These are phyloP conservation scores for Hypoxylon sp. DNA, from an alignment of 2,329 filamentous ascomycete genomes.

Conservation along the genomic window DNA sequence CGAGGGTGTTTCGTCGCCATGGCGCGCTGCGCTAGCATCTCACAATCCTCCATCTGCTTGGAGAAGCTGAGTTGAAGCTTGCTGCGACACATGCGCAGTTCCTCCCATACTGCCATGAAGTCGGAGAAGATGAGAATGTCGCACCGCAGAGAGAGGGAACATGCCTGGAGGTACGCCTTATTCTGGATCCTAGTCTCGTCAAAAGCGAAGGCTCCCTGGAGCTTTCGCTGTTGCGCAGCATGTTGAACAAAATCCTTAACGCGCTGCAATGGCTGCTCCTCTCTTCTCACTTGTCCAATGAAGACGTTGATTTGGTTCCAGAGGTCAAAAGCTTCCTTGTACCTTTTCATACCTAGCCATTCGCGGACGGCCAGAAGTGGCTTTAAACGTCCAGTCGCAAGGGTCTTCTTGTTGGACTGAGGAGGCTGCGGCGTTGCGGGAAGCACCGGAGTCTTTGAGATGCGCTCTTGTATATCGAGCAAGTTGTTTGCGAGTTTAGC, in stretches of 20 bases:
- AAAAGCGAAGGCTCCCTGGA: slow-evolving; percentile 50
- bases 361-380: slow-evolving; percentile 36
- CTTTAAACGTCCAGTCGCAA: slow-evolving; percentile 29
- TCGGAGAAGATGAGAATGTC: slow-evolving; percentile 63
- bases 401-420: slow-evolving; percentile 6
- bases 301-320: slow-evolving; percentile 42
- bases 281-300: slow-evolving; percentile 51
- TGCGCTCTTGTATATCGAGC: slow-evolving; percentile 30
- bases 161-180: slow-evolving; percentile 57
- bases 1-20: slow-evolving; percentile 52
- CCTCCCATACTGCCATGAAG: slow-evolving; percentile 40
- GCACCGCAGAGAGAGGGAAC: slow-evolving; percentile 60
- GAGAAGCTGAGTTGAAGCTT: slow-evolving; percentile 48
- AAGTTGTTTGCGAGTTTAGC: slow-evolving; percentile 56
- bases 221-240: slow-evolving; percentile 51
- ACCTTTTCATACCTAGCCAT: slow-evolving; percentile 44
- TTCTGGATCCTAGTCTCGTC: slow-evolving; percentile 55
- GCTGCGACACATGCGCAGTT: slow-evolving; percentile 25
- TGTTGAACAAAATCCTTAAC: slow-evolving; percentile 61
- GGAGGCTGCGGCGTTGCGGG: slow-evolving; percentile 2
- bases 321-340: slow-evolving; percentile 40
- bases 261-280: slow-evolving; percentile 64
- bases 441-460: background rate
- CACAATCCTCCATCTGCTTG: slow-evolving; percentile 56
- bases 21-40: slow-evolving; percentile 57